Percentiles rank a stretch among this genome's conserved stretches.
phyloP scores from a whole-genome alignment of 495 filamentous ascomycete species.

The Schizothecium vesticola region DNA sequence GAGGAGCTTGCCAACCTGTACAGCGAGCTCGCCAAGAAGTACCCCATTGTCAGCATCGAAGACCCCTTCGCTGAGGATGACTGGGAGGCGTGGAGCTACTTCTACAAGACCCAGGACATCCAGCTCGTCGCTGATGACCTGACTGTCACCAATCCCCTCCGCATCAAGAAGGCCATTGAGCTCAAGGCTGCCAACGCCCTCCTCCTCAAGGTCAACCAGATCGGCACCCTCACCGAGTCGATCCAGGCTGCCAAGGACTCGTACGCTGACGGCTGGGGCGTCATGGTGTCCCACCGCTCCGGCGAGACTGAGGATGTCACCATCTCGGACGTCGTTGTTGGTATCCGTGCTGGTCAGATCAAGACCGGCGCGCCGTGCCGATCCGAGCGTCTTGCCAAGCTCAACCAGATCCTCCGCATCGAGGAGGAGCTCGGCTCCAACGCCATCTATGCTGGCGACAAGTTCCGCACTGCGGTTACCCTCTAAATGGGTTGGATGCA shows the following conservation, averaged over 20 bases:
- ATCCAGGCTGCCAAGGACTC: constrained; percentile 99
- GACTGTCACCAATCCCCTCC: constrained; percentile 95
- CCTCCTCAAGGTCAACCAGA: constrained; percentile 99
- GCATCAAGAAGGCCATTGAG: constrained; percentile 99
- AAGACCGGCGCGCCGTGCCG: constrained; percentile 96
- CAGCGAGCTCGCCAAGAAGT: constrained; percentile 80
- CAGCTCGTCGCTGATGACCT: constrained; percentile 94
- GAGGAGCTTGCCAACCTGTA: constrained; percentile 95
- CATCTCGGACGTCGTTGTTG: constrained; percentile 95
- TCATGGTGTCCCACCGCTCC: constrained; percentile 99
- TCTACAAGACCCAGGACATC: constrained; percentile 97
- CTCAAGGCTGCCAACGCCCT: constrained; percentile 97
- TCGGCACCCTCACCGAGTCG: constrained; percentile 95
- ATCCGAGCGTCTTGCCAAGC: constrained; percentile 97
- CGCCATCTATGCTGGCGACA: constrained; percentile 83
- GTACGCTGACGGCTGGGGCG: constrained; percentile 93
- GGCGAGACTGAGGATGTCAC: constrained; percentile 99
- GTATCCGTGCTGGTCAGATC: constrained; percentile 94
- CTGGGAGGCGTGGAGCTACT: constrained; percentile 99
- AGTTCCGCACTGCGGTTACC: constrained; percentile 86
- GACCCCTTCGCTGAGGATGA: constrained; percentile 68
- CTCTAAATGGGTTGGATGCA: constrained; percentile 50
- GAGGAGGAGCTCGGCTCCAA: constrained; percentile 96
- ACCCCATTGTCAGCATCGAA: constrained; percentile 87
- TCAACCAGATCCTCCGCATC: constrained; percentile 99